phyloP scores from a whole-genome alignment of 306 rosid genomes.

The Vachellia pachyceras region DNA sequence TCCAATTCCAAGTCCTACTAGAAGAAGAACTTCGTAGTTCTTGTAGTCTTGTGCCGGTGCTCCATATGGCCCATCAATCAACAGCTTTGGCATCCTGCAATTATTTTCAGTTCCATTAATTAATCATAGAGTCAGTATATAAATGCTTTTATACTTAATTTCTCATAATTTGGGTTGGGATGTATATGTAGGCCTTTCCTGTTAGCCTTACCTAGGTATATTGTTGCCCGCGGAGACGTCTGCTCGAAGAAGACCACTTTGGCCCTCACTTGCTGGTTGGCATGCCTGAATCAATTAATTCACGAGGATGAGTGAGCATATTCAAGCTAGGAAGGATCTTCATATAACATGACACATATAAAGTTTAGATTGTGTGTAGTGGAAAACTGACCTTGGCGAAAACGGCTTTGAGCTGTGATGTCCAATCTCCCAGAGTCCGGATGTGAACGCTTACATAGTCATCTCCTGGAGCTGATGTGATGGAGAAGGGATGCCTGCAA shows the following conservation, averaged over 20 bases:
- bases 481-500: conserved; percentile 84
- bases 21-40: conserved; percentile 80
- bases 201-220: conserved; percentile 54
- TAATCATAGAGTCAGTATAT: not conserved
- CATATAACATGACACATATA: not conserved
- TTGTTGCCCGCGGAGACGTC: conserved; percentile 57
- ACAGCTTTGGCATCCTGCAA: conserved; percentile 75
- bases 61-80: conserved; percentile 87
- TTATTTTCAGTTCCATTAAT: not conserved
- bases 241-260: conserved; percentile 82
- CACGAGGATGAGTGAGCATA: conserved; percentile 2
- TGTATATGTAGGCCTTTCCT: not conserved
- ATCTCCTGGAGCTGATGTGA: conserved; percentile 89
- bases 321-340: conserved; percentile 15
- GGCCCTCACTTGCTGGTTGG: conserved; percentile 68
- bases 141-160: not conserved
- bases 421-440: conserved; percentile 88
- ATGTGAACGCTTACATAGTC: conserved; percentile 82
- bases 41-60: conserved; percentile 96
- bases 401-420: conserved; percentile 69
- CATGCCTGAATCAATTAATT: conserved; percentile 61
- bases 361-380: not conserved
- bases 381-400: conserved; percentile 67
- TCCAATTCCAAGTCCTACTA: conserved; percentile 85
- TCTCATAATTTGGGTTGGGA: not conserved